Conservation (phyloP, 768 basidiomycete species). For the Neoboletus subvelutipes region DNA sequence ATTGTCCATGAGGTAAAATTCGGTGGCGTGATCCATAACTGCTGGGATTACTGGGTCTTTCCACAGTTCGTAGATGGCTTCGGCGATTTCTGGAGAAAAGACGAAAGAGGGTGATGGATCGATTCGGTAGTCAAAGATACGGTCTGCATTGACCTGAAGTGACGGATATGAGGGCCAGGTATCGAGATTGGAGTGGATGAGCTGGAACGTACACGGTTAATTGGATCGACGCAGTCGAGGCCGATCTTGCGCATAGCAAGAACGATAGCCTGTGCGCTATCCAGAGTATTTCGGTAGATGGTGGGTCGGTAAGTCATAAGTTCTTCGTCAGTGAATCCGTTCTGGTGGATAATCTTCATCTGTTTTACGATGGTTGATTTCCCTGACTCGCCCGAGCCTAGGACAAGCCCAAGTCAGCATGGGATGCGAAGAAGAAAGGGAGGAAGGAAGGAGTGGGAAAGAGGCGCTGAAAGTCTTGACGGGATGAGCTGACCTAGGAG, state of each 20-base stretch:
- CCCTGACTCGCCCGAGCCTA: constrained; percentile 93
- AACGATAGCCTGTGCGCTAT: constrained; percentile 84
- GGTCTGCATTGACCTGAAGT: constrained; percentile 49
- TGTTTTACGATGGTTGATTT: constrained; percentile 97
- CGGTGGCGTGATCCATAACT: constrained; percentile 57
- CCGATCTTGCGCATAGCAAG: constrained; percentile 85
- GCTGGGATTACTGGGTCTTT: constrained; percentile 59
- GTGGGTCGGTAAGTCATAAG: constrained; percentile 72
- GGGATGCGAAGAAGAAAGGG: background rate
- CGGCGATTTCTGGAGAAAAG: constrained; percentile 64
- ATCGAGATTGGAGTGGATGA: accelerated
- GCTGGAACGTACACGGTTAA: constrained; percentile 48
- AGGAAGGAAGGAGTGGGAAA: background rate
- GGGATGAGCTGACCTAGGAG: constrained; percentile 66
- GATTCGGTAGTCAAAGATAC: constrained; percentile 56
- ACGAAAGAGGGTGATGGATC: constrained; percentile 42
- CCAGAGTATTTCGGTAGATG: constrained; percentile 85
- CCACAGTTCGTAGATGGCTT: constrained; percentile 68
- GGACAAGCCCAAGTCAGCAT: background rate
- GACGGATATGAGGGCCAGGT: constrained; percentile 11
- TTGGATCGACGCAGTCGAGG: constrained; percentile 66
- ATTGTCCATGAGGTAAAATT: constrained; percentile 96
- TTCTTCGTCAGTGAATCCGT: constrained; percentile 80
- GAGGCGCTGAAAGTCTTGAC: constrained; percentile 9
- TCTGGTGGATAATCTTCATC: constrained; percentile 98